A percentile compares a stretch with the other conserved stretches of the same genome.
These are phyloP conservation scores for Echinosophora koreensis DNA, from an alignment of 306 rosid genomes.

Conservation along the genomic window DNA sequence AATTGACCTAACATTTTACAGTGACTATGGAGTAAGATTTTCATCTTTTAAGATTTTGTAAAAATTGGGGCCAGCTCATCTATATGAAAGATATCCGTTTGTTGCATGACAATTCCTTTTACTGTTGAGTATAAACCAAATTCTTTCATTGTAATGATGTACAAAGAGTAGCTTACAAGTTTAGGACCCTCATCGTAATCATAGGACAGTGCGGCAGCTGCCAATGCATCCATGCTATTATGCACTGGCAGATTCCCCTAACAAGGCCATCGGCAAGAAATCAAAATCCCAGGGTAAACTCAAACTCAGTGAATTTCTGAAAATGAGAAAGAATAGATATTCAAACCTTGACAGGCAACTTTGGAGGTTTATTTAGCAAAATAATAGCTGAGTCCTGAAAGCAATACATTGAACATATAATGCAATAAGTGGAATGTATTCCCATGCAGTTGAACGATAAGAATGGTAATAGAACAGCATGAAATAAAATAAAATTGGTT, in stretches of 20 bases:
- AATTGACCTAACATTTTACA: slow-evolving; percentile 24
- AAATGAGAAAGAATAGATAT: slow-evolving; percentile 35
- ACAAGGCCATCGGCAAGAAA: slow-evolving; percentile 49
- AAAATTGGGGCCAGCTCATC: not conserved
- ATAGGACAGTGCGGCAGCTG: slow-evolving; percentile 92
- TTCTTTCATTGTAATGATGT: slow-evolving; percentile 14
- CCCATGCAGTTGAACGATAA: slow-evolving; percentile 13
- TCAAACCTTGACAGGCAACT: slow-evolving; percentile 91
- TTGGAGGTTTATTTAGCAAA: slow-evolving; percentile 92
- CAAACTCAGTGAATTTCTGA: slow-evolving; percentile 7
- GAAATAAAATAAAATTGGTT: slow-evolving; percentile 36
- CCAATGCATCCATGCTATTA: slow-evolving; percentile 97
- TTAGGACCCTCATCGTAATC: slow-evolving; percentile 89
- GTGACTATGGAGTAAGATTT: slow-evolving; percentile 11
- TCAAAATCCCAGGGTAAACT: slow-evolving; percentile 39
- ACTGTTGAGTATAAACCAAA: slow-evolving; percentile 20
- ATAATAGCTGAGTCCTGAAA: slow-evolving; percentile 85
- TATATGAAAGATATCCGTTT: slow-evolving; percentile 19
- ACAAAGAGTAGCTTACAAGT: slow-evolving; percentile 64
- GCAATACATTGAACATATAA: slow-evolving; percentile 36
- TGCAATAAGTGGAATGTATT: slow-evolving; percentile 28
- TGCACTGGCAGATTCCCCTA: slow-evolving; percentile 95
- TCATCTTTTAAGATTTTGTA: slow-evolving; percentile 36
- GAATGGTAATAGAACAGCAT: slow-evolving; percentile 36
- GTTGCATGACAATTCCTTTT: slow-evolving; percentile 29